Evolutionary conservation across 78 protist species (phyloP).

Genomic region (Dictyostelium brefeldianum): DNA sequence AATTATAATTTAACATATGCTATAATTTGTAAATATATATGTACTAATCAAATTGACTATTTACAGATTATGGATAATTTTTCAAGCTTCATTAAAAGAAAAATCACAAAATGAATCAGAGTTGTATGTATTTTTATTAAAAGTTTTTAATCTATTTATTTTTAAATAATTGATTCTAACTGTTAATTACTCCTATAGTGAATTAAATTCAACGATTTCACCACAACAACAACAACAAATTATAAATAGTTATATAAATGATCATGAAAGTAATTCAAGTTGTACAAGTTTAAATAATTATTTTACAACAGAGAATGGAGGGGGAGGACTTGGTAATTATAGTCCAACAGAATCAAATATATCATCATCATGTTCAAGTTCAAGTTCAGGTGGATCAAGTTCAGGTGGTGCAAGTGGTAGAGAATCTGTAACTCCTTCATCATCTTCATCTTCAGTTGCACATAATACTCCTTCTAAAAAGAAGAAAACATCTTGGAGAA

Average conservation of each 20-base stretch:
- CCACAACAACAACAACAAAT: constrained; percentile 11
- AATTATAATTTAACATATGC: too few species aligned
- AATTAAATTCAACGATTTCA: background rate
- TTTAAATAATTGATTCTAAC: too few species aligned
- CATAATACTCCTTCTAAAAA: background rate
- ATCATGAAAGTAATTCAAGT: background rate
- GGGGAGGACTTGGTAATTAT: too few species aligned
- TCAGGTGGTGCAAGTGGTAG: background rate
- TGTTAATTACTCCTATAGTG: too few species aligned
- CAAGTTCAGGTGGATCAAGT: background rate
- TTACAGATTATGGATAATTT: constrained; percentile 37
- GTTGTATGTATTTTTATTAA: too few species aligned
- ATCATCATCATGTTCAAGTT: constrained; percentile 15
- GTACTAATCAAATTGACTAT: background rate
- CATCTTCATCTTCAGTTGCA: background rate
- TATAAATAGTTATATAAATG: background rate
- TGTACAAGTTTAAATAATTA: background rate
- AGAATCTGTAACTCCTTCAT: background rate
- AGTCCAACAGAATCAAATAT: background rate
- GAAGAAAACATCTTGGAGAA: constrained; percentile 25
- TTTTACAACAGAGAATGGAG: too few species aligned
- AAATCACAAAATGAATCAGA: background rate
- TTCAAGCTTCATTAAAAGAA: constrained; percentile 10
- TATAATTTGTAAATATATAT: too few species aligned
- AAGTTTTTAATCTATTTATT: too few species aligned